A percentile compares a stretch with the other conserved stretches of the same genome.
phyloP scores from a whole-genome alignment of 2,329 filamentous ascomycete genomes.

The Penicillium fuscoglaucum region DNA sequence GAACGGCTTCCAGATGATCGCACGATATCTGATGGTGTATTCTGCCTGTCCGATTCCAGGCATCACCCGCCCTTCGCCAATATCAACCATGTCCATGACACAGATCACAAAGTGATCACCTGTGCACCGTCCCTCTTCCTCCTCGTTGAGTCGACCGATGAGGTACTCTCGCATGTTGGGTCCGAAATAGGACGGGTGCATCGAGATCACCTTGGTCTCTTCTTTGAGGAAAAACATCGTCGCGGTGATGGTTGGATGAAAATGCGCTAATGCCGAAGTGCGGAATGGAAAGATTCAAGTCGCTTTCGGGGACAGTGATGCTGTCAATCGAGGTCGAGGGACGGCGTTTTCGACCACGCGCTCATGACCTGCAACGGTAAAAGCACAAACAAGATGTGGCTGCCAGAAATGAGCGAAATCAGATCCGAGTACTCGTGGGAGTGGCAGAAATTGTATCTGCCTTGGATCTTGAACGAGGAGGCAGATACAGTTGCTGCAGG shows the following conservation, averaged over 20 bases:
- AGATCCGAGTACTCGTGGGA: neutral
- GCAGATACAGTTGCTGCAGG: constrained; percentile 15
- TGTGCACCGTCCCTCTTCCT: constrained; percentile 93
- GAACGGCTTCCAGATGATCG: constrained; percentile 97
- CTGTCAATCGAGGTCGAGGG: constrained; percentile 15
- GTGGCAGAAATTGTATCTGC: constrained; percentile 13
- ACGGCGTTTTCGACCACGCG: constrained; percentile 13
- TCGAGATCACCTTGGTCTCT: constrained; percentile 87
- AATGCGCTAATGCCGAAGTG: constrained; percentile 3
- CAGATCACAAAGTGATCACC: constrained; percentile 97
- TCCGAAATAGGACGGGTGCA: constrained; percentile 97
- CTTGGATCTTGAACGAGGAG: constrained; percentile 10
- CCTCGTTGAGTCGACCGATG: constrained; percentile 81
- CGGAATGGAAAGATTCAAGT: neutral
- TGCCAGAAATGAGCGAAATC: constrained; percentile 3
- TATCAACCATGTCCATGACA: constrained; percentile 94
- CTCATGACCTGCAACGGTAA: constrained; percentile 15
- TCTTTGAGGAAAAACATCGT: constrained; percentile 98
- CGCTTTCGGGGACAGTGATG: neutral
- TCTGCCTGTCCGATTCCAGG: constrained; percentile 89
- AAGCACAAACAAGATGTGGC: constrained; percentile 4
- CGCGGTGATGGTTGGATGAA: constrained; percentile 19
- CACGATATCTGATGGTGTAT: constrained; percentile 92
- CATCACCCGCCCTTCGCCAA: constrained; percentile 88
- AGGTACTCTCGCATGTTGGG: constrained; percentile 91